Percentiles rank a stretch among this genome's conserved stretches.
These are phyloP conservation scores for Ampelocalamus luodianensis DNA, from an alignment of 176 grass and related monocot species.

Conservation along the genomic window DNA sequence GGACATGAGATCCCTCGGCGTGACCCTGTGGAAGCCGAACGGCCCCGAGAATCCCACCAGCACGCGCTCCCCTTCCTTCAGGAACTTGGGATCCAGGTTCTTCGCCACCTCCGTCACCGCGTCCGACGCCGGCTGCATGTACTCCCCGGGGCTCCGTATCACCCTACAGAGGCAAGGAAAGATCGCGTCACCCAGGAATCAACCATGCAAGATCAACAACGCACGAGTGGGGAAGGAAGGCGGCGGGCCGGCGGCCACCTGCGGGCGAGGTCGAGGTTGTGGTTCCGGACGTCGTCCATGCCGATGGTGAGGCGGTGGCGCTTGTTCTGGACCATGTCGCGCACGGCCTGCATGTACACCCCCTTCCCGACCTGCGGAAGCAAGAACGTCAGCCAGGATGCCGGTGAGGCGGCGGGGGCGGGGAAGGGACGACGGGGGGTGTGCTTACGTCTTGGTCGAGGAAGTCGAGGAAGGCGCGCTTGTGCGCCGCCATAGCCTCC, in stretches of 20 bases:
- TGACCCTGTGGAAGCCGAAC: constrained; percentile 94
- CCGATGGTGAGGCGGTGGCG: constrained; percentile 82
- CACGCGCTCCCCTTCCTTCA: constrained; percentile 85
- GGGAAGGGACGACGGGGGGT: not conserved
- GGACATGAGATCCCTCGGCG: constrained; percentile 97
- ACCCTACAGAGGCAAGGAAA: constrained; percentile 53
- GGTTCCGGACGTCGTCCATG: constrained; percentile 95
- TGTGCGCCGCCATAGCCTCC: constrained; percentile 92
- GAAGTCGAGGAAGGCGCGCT: constrained; percentile 83
- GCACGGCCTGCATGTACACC: constrained; percentile 78
- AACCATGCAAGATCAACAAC: not conserved
- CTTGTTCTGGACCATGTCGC: constrained; percentile 71
- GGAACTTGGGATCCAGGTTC: constrained; percentile 75
- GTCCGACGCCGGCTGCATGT: constrained; percentile 86
- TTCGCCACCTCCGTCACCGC: constrained; percentile 82
- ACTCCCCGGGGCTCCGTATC: constrained; percentile 83
- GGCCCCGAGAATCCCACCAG: constrained; percentile 89
- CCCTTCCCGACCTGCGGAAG: constrained; percentile 71
- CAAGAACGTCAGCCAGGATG: constrained; percentile 1
- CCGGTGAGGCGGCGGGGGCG: not conserved
- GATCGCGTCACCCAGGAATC: constrained; percentile 6
- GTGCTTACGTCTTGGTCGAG: constrained; percentile 81
- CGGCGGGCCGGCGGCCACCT: constrained; percentile 48
- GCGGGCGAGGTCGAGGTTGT: constrained; percentile 87
- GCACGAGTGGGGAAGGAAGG: not conserved